Base-by-base conservation (phyloP, 768 basidiomycete genomes). In the Astraeus odoratus region DNA sequence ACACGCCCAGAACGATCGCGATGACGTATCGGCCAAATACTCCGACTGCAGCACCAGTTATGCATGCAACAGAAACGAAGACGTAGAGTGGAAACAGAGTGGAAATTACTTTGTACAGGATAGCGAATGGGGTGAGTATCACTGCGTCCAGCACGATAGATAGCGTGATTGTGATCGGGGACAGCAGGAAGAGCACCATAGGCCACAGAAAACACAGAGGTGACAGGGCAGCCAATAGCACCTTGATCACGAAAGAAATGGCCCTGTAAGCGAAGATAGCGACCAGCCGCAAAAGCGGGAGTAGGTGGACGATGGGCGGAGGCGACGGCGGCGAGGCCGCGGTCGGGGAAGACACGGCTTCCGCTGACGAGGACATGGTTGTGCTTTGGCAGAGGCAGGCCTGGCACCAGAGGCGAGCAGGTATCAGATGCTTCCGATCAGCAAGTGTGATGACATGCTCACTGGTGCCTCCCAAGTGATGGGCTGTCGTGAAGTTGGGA, bases 41-140 rank as follows among this genome's bases (percentile, higher is more conserved):
- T 3, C 80, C 80, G 1, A 80, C 35, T 16, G 70, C 15, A 8
- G 59, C 62, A 5, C 79, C 79, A 8, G 67, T 66, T 40, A 81
- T 72, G 49, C 75, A 78, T 1, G 80, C 78, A 1, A 76, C 70
- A 1, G 76, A 76, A 30, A 67, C 70, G 47, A 81, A 72, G 12
- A 79, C 70, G 50, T 81, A 81, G 26, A 80, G 41, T 0, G 80
- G 80, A 38, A 75, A 77, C 1, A 80, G 41, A 8, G 69, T 66
- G 6, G 72, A 67, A 15, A 72, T 56, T 22, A 74, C 44, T 55
- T 65, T 70, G 5, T 60, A 39, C 18, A 62, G 49, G 27, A 72
- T 55, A 10, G 55, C 50, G 51, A 72, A 74, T 0, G 82, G 82
- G 18, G 67, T 63, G 50, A 65, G 59, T 3, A 83, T 31, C 44